Percentiles rank a stretch among this genome's conserved stretches.
These are phyloP conservation scores for Solanum clarkiae DNA, from an alignment of 257 asterid genomes.

Conservation along the genomic window DNA sequence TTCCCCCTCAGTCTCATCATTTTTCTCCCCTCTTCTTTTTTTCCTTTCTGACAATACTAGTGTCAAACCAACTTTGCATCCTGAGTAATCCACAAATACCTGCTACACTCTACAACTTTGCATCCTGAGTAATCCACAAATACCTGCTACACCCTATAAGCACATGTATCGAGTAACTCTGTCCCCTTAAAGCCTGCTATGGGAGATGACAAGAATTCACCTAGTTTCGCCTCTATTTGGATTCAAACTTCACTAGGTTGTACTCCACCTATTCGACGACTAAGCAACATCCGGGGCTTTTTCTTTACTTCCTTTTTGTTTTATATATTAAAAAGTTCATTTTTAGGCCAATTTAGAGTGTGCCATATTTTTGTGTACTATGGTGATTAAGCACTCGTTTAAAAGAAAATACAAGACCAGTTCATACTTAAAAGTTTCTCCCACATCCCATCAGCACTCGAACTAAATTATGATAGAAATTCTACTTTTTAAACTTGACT, in stretches of 20 bases:
- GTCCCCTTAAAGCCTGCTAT: background rate
- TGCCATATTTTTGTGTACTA: background rate
- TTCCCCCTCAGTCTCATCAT: background rate
- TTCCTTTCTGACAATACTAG: background rate
- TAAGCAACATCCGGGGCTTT: background rate
- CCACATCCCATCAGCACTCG: background rate
- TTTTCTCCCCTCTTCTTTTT: background rate
- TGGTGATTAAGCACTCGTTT: background rate
- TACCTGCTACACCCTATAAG: background rate
- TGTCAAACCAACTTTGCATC: background rate
- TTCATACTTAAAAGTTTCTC: background rate
- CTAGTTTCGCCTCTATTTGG: background rate
- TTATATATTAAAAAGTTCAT: background rate
- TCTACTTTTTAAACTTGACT: background rate
- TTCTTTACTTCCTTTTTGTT: background rate
- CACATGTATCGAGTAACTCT: background rate
- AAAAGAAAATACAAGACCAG: background rate
- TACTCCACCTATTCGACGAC: background rate
- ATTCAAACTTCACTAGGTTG: background rate
- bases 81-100: background rate
- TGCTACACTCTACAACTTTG: background rate
- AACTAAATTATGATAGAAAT: background rate
- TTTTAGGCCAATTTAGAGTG: background rate
- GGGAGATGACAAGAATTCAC: background rate
- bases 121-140: background rate